Percentiles rank a stretch among this genome's conserved stretches.
Conservation (phyloP, 2,329 filamentous ascomycete genomes). For the Fusarium concolor region DNA sequence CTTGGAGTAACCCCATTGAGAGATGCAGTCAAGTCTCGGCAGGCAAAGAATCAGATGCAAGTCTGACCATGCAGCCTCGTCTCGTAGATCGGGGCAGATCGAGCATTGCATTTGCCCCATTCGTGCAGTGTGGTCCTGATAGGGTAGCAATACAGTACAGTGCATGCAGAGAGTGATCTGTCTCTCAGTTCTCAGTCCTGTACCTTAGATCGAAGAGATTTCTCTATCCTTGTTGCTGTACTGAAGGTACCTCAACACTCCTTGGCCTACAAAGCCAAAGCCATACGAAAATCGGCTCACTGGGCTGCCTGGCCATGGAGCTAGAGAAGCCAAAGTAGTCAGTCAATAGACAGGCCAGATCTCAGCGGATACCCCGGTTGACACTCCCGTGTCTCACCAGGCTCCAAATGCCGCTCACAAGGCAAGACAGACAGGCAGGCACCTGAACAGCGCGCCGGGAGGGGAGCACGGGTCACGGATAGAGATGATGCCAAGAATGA, state of each 20-base stretch:
- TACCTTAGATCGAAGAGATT: not conserved
- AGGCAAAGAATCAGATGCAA: slow-evolving; percentile 19
- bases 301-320: not conserved
- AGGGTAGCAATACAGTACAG: slow-evolving; percentile 1
- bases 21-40: slow-evolving; percentile 7
- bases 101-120: slow-evolving; percentile 28
- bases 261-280: too few relatives aligned
- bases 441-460: slow-evolving; percentile 10
- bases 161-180: slow-evolving; percentile 3
- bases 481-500: slow-evolving; percentile 8
- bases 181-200: not conserved
- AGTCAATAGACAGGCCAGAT: slow-evolving; percentile 35
- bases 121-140: not conserved
- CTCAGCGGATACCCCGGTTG: slow-evolving; percentile 42
- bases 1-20: slow-evolving; percentile 3
- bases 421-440: slow-evolving; percentile 34
- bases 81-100: slow-evolving; percentile 33
- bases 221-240: not conserved
- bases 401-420: slow-evolving; percentile 38
- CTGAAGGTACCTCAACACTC: not conserved
- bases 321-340: slow-evolving; percentile 6
- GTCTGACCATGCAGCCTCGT: slow-evolving; percentile 32
- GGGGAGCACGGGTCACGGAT: slow-evolving; percentile 6
- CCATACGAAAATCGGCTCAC: not conserved
- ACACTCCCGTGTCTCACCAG: slow-evolving; percentile 49